Evolutionary conservation across 2,329 filamentous ascomycete genomes (phyloP).

Genomic region (Phyllosticta citribraziliensis): DNA sequence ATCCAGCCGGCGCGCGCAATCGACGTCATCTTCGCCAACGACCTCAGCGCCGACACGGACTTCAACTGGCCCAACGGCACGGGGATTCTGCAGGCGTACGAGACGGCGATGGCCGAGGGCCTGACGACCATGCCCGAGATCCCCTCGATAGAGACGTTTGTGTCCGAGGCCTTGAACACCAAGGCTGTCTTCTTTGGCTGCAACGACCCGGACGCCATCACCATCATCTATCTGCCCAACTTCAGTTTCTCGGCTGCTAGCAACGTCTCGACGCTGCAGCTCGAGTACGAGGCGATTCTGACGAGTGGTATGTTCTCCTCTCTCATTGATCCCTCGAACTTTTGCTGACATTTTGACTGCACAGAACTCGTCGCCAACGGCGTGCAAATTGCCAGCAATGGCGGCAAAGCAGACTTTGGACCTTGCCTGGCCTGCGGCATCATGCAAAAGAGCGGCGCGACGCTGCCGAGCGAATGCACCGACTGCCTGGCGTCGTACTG

Average conservation of each 20-base stretch:
- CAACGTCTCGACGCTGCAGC: slow-evolving; percentile 2
- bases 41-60: slow-evolving; percentile 53
- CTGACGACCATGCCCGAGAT: slow-evolving; percentile 48
- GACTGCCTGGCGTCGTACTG: slow-evolving; percentile 4
- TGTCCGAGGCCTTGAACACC: slow-evolving; percentile 49
- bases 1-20: slow-evolving; percentile 42
- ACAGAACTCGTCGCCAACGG: slow-evolving; percentile 7
- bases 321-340: too few species aligned
- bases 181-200: slow-evolving; percentile 51
- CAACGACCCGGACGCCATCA: slow-evolving; percentile 30
- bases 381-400: not conserved
- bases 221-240: slow-evolving; percentile 7
- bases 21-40: slow-evolving; percentile 55
- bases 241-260: slow-evolving; percentile 2
- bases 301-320: not conserved
- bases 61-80: slow-evolving; percentile 52
- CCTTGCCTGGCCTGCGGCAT: slow-evolving; percentile 6
- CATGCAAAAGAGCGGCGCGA: slow-evolving; percentile 2
- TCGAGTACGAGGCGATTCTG: not conserved
- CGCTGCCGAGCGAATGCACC: slow-evolving; percentile 3
- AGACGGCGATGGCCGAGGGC: slow-evolving; percentile 41
- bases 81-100: slow-evolving; percentile 48
- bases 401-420: not conserved
- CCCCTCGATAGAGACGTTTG: slow-evolving; percentile 46
- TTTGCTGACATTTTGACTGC: not conserved